These are phyloP conservation scores for Saccharomyces pastorianus DNA, from an alignment of 1,139 yeast genomes.

Conservation along the genomic window DNA sequence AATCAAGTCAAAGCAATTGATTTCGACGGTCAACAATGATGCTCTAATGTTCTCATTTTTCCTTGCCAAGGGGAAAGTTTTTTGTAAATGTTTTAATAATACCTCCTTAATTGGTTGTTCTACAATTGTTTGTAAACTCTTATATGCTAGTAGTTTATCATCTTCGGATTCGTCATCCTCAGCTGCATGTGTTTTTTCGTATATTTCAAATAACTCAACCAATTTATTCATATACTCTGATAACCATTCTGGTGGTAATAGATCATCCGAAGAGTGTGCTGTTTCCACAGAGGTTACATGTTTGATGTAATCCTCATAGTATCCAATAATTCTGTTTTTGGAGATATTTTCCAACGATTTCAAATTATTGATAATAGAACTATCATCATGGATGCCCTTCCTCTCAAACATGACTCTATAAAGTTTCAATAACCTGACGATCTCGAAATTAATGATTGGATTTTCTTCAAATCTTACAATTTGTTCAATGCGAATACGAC, in stretches of 20 bases:
- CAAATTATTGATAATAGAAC: slow-evolving; percentile 18
- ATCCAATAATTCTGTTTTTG: slow-evolving; percentile 17
- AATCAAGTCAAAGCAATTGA: slow-evolving; percentile 55
- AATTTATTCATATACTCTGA: slow-evolving; percentile 41
- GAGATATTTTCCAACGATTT: slow-evolving; percentile 15
- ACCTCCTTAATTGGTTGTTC: slow-evolving; percentile 19
- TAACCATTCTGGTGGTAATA: slow-evolving; percentile 71
- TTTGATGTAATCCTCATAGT: slow-evolving; percentile 9
- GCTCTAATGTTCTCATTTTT: slow-evolving; percentile 22
- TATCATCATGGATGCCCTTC: slow-evolving; percentile 22
- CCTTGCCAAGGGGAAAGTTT: slow-evolving; percentile 25
- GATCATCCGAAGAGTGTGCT: slow-evolving; percentile 19
- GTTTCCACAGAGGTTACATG: background rate
- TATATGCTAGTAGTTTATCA: slow-evolving; percentile 8
- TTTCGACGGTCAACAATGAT: slow-evolving; percentile 37
- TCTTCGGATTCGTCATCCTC: slow-evolving; percentile 15
- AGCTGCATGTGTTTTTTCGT: slow-evolving; percentile 35
- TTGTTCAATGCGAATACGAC: slow-evolving; percentile 54
- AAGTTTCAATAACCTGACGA: slow-evolving; percentile 55
- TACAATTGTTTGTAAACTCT: slow-evolving; percentile 32
- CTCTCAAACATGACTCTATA: slow-evolving; percentile 65
- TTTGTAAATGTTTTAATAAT: slow-evolving; percentile 19
- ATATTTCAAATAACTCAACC: slow-evolving; percentile 42
- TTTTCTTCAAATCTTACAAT: slow-evolving; percentile 58
- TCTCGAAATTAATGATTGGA: slow-evolving; percentile 46